Evolutionary conservation across 2,329 filamentous ascomycete genomes (phyloP), one percentile per base, ranked within the genome.

Genomic region (Graphiopsis chlorocephala): DNA sequence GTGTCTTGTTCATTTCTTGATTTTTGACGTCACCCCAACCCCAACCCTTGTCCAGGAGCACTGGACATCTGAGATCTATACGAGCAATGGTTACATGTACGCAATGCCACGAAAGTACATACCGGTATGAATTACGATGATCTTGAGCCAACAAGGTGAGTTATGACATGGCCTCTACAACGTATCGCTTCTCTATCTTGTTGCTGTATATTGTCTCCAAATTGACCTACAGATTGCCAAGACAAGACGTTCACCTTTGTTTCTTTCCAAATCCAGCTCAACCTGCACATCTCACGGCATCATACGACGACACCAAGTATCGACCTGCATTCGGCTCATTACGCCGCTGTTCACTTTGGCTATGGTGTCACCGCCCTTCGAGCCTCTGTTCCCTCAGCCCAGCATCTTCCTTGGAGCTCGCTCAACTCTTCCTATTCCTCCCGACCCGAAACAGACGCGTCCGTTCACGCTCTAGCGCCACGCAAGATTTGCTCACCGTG

Each of bases 401-500:
- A 53, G 26, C 26, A 31, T 31, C 50, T 53, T 31, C 17, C 53
- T 33, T 23, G 17, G 20, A 56, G n/a, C 53, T 56, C 55, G 55
- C 31, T 26, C 15, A 53, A 42, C 4, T 17, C 33, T 58, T 53
- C 50, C 50, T 53, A 14, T 53, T 53, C 31, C 17, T 58, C 33
- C 35, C 55, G 55, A 38, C 25, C 35, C 55, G 33, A 58, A 58
- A 38, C 33, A 38, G 55, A 42, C 14, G 55, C 31, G 23, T 38
- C 31, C 17, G 50, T n/a, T 11, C 15, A 17, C 25, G 2, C 33
- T 17, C 35, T 58, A 45, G 55, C 55, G 55, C 35, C 14, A 20
- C 38, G 33, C 55, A 58, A 42, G 55, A 33, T 58, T 42, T 58
- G 31, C 25, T 58, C 55, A 58, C 55, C 55, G 55, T 58, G 55